Evolutionary conservation across 2,329 filamentous ascomycete species (phyloP), one percentile per base, ranked within the genome.

Genomic region (Aspergillus alliaceus): DNA sequence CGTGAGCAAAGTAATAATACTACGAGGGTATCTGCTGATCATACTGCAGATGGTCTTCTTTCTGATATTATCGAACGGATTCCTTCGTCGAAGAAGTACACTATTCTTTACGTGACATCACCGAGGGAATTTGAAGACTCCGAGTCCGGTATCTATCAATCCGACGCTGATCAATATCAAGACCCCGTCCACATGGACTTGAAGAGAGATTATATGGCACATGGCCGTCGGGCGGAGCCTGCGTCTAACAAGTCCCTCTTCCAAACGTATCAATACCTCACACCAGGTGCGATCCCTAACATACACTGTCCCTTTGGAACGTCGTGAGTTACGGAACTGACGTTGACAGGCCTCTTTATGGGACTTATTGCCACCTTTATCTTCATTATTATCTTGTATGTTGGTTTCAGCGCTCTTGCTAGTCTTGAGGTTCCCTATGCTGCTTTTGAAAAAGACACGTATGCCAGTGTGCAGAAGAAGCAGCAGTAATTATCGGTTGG

Each of bases 381-480:
- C 37, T 82, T 96, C 49, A 76, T 96, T 59, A 79, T 85, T 27
- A 93, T 98, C 64, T 79, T 96, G 6, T 88, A 88, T 64, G 87
- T 93, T 56, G 95, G 89, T 14, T 78, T 98, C 54, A 85, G 77
- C 58, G 92, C 90, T 14, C 81, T 98, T 12, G 80, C 84, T 6
- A 93, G 91, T 64, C 82, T 99, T 18, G 83, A 97, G 73, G 91
- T 98, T 29, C 90, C 91, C 1, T 98, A 98, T 74, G 91, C 90
- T 61, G 92, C 95, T 1, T 99, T 98, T 72, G 93, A 96, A 72
- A 97, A 96, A 81, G 93, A 97, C 66, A 96, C 91, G 82, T 91
- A 92, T 0, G 90, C 91, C n/a, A 82, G 86, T 35, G 89, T 89
- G 31, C 90, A 96, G 77, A 96, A 93, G 85, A 96, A 86, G 72